A percentile compares a stretch with the other conserved stretches of the same genome.
phyloP scores from a whole-genome alignment of 164 flowering plant species.

The Umbilicus rupestris region DNA sequence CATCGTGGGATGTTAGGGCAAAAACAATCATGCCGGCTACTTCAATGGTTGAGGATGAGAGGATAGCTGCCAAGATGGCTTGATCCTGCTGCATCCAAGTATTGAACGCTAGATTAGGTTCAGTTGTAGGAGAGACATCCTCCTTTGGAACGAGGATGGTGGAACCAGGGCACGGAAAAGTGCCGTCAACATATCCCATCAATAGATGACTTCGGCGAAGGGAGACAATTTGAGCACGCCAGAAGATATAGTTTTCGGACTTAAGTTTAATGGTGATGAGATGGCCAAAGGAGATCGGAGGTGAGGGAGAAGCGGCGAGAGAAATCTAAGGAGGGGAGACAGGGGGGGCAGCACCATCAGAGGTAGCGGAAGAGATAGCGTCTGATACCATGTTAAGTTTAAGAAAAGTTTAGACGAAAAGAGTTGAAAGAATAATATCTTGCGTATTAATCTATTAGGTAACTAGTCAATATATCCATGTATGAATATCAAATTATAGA shows the following conservation, averaged over 20 bases:
- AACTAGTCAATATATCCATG: too few relatives aligned
- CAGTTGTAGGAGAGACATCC: not conserved
- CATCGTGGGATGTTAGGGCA: not conserved
- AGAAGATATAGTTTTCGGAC: not conserved
- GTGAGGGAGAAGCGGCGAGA: too few relatives aligned
- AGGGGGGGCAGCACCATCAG: too few relatives aligned
- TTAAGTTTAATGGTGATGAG: not conserved
- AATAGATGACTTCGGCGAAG: not conserved
- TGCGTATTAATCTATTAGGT: too few relatives aligned
- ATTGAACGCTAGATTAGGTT: not conserved
- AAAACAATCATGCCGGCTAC: not conserved
- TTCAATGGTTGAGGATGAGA: not conserved
- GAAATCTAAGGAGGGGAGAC: too few relatives aligned
- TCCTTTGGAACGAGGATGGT: too few relatives aligned
- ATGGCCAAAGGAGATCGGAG: not conserved
- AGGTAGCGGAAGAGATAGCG: too few relatives aligned
- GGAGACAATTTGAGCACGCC: not conserved
- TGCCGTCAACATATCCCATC: not conserved
- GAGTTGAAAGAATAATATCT: too few relatives aligned
- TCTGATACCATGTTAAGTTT: too few relatives aligned
- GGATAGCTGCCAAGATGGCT: not conserved
- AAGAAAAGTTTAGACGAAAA: too few relatives aligned
- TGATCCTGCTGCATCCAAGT: not conserved
- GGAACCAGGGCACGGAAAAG: not conserved
- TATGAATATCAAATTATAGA: too few relatives aligned